phyloP scores from a whole-genome alignment of 345 rosid genomes.

The Populus simonii region DNA sequence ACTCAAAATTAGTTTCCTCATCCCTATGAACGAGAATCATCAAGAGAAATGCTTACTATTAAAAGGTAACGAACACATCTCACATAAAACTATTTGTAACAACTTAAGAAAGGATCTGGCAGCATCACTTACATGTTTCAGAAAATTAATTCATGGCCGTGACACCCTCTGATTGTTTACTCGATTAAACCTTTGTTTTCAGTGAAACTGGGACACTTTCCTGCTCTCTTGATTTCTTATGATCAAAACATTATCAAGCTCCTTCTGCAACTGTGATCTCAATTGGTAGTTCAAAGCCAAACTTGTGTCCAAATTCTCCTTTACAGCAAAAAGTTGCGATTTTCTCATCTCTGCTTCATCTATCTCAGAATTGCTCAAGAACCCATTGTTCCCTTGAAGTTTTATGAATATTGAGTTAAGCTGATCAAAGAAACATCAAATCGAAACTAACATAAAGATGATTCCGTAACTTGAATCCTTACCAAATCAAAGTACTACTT shows the following conservation, averaged over 20 bases:
- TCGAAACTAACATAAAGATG: background rate
- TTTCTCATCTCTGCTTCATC: slow-evolving; percentile 42
- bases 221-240: slow-evolving; percentile 8
- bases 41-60: background rate
- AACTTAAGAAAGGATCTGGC: background rate
- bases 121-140: background rate
- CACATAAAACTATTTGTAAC: too few species aligned
- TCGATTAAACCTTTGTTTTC: background rate
- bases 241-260: slow-evolving; percentile 17
- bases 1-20: too few species aligned
- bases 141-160: background rate
- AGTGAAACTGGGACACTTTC: background rate
- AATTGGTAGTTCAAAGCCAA: slow-evolving; percentile 29
- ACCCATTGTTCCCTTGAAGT: slow-evolving; percentile 40
- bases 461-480: background rate
- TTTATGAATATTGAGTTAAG: slow-evolving; percentile 25
- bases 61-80: too few species aligned
- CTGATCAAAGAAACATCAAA: slow-evolving; percentile 22
- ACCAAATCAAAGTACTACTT: background rate
- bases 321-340: slow-evolving; percentile 30
- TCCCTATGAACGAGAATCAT: too few species aligned
- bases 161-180: background rate
- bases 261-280: slow-evolving; percentile 35
- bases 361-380: slow-evolving; percentile 27
- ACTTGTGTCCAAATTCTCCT: slow-evolving; percentile 24